A percentile compares a stretch with the other conserved stretches of the same genome.
Conservation (phyloP, 176 grass and related monocot genomes). For the Urochloa ruziziensis region DNA sequence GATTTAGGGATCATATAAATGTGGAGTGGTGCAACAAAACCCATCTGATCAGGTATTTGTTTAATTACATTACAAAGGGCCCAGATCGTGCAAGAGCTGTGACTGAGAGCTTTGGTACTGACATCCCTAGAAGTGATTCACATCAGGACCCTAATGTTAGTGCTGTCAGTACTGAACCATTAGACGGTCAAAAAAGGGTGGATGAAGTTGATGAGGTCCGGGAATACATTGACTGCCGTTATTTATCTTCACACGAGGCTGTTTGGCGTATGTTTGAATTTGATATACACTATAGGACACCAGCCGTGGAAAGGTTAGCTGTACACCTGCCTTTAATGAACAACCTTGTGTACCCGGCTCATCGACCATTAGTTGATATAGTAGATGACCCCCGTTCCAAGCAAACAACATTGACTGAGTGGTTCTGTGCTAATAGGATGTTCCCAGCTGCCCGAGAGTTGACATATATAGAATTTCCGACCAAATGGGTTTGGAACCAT, state of each 20-base stretch:
- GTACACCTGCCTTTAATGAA: slow-evolving; percentile 16
- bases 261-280: not conserved
- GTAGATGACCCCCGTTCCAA: not conserved
- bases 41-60: not conserved
- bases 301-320: slow-evolving; percentile 13
- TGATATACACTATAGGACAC: slow-evolving; percentile 31
- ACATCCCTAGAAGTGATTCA: not conserved
- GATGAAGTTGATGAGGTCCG: not conserved
- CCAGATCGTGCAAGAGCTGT: not conserved
- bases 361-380: not conserved
- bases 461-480: slow-evolving; percentile 22
- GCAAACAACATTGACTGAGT: slow-evolving; percentile 11
- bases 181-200: not conserved
- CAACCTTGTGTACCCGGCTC: not conserved
- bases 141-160: not conserved
- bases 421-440: slow-evolving; percentile 5
- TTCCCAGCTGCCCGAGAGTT: not conserved
- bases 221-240: not conserved
- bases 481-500: not conserved
- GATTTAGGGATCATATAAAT: not conserved
- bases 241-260: not conserved
- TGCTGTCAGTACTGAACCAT: no score
- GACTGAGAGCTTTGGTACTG: not conserved
- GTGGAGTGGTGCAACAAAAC: not conserved
- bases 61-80: slow-evolving; percentile 21